A percentile compares a stretch with the other conserved stretches of the same genome.
Evolutionary conservation across 1,284 basidiomycete species (phyloP).

Genomic region (Trametes polyzona): DNA sequence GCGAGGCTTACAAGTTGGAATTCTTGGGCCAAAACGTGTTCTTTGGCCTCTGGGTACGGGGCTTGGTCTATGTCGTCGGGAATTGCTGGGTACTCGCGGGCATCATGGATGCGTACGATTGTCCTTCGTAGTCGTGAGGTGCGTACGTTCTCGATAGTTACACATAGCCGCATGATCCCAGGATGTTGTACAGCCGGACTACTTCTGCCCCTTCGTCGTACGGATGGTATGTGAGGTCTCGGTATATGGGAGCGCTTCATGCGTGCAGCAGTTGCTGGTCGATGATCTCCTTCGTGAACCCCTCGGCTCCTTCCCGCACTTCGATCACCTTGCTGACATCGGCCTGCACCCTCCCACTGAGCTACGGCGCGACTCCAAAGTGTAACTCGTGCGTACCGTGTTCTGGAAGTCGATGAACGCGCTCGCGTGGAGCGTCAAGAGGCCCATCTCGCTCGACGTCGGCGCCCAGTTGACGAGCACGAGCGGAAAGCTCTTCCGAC

Average conservation of each 20-base stretch:
- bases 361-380: neutral
- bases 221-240: too few relatives aligned
- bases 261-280: slow-evolving; percentile 60
- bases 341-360: slow-evolving; percentile 46
- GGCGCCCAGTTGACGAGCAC: slow-evolving; percentile 90
- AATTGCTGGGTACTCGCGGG: slow-evolving; percentile 78
- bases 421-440: slow-evolving; percentile 85
- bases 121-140: neutral
- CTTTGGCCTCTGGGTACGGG: slow-evolving; percentile 74
- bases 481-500: slow-evolving; percentile 83
- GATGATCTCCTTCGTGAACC: slow-evolving; percentile 72
- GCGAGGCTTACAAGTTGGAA: slow-evolving; percentile 87
- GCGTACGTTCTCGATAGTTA: slow-evolving; percentile 15
- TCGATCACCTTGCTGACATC: slow-evolving; percentile 80
- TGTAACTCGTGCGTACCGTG: slow-evolving; percentile 50
- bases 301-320: slow-evolving; percentile 79
- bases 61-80: slow-evolving; percentile 74
- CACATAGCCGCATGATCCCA: slow-evolving; percentile 14
- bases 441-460: slow-evolving; percentile 69
- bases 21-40: slow-evolving; percentile 81
- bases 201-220: neutral
- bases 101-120: slow-evolving; percentile 57
- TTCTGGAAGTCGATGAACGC: slow-evolving; percentile 80
- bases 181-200: slow-evolving; percentile 17
- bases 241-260: slow-evolving; percentile 1